Conservation (phyloP, 352 stramenopile genomes). For the Globisporangium nagaii region DNA sequence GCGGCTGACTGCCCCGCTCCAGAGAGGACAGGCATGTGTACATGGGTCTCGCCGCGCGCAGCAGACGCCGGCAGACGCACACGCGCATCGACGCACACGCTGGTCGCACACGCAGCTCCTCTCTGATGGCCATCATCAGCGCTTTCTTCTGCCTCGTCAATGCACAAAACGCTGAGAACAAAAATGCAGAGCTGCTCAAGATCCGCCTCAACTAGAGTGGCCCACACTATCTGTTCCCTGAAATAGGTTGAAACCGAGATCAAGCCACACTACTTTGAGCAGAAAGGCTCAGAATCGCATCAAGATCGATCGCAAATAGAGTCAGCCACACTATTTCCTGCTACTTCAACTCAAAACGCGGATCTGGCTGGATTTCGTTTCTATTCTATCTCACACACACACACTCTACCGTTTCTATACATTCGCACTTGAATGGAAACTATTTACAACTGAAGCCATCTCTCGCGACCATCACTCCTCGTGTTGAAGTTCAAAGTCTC, state of each 20-base stretch:
- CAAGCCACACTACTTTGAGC: neutral
- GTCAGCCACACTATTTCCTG: neutral
- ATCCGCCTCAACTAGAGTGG: conserved; percentile 1
- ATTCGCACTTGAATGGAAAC: neutral
- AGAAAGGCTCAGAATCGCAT: neutral
- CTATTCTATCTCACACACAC: neutral
- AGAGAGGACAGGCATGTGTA: too few relatives aligned
- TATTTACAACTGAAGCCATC: neutral
- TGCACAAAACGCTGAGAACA: neutral
- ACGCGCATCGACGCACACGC: neutral
- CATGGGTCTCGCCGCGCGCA: too few relatives aligned
- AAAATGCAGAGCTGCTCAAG: conserved; percentile 1
- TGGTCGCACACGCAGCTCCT: neutral
- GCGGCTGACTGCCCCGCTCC: too few relatives aligned
- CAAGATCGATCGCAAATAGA: neutral
- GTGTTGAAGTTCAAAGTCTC: too few relatives aligned
- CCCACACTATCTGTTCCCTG: neutral
- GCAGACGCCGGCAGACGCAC: neutral
- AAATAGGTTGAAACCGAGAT: too few relatives aligned
- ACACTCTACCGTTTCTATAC: too few relatives aligned
- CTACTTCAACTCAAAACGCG: too few relatives aligned
- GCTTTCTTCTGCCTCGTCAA: conserved; percentile 4
- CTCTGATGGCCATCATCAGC: conserved; percentile 1
- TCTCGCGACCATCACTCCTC: neutral
- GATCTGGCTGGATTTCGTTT: neutral